Evolutionary conservation across 805 yeast genomes (phyloP), one percentile per base, ranked within the genome.

Genomic region (Candida glaebosa): DNA sequence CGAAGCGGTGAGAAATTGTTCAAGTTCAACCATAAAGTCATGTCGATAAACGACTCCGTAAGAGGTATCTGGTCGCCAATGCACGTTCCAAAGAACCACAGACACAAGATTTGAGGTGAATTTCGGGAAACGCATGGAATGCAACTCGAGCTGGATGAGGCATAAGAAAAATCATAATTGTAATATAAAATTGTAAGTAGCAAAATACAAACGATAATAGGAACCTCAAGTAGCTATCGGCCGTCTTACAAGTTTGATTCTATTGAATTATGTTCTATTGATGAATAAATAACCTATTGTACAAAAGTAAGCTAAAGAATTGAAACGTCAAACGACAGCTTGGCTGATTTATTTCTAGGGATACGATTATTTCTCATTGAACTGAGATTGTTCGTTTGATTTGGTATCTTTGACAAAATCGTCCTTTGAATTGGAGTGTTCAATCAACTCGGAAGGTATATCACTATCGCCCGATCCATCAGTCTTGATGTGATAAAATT

Each of bases 21-120:
- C 52, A 84, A 84, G 61, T 79, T 71, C 51, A 81, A 86, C 57
- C 84, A 87, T 43, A 67, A 64, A 55, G 98, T 93, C 26, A 77
- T 81, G 62, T 83, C 95, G 32, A 65, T 76, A 47, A 93, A 91
- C 60, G 78, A 76, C 41, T 81, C 95, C 42, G 89, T 91, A 14
- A 84, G 99, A 74, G 99, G 99, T 56, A 75, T 93, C 37, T 93
- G 99, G 99, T 89, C 97, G 35, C 99, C 99, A 44, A 73, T 91
- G 71, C 96, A 90, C 58, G 83, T 77, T 38, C 58, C 61, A 31
- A 69, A 67, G 57, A 58, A 51, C n/a, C 49, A 63, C 47, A 67
- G 75, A 53, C 67, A 61, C 48, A 63, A 59, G 44, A 67, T 69
- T 40, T 69, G 56, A 44, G 37, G 17, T n/a, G n/a, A n/a, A n/a